These are phyloP conservation scores for Pythium coloratum DNA, from an alignment of 352 stramenopile genomes.

Conservation along the genomic window DNA sequence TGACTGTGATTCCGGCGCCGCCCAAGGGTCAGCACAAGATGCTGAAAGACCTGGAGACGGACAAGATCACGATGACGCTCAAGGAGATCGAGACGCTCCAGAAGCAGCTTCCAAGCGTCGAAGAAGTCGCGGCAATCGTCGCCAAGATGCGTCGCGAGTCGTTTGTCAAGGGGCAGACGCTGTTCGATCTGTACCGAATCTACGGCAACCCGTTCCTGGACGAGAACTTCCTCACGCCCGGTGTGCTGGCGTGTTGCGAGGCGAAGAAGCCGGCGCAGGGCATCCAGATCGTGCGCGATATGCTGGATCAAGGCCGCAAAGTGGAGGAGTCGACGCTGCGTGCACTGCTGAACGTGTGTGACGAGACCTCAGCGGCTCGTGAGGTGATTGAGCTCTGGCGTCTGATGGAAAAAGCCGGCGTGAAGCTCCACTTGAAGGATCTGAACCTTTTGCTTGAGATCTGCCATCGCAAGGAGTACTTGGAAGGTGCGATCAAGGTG, in stretches of 20 bases:
- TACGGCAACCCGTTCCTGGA: conserved; percentile 84
- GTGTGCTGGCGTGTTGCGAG: conserved; percentile 77
- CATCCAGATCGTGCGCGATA: conserved; percentile 80
- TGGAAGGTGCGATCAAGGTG: conserved; percentile 77
- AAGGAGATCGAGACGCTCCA: conserved; percentile 73
- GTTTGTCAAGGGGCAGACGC: conserved; percentile 70
- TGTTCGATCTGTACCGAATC: conserved; percentile 87
- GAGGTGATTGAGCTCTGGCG: conserved; percentile 72
- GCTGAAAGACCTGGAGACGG: conserved; percentile 41
- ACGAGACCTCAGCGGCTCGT: conserved; percentile 59
- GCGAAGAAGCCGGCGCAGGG: conserved; percentile 70
- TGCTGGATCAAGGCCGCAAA: conserved; percentile 84
- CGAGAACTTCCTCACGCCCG: conserved; percentile 77
- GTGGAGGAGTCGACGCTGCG: conserved; percentile 74
- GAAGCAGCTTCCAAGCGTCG: conserved; percentile 68
- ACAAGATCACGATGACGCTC: conserved; percentile 75
- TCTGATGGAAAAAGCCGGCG: conserved; percentile 63
- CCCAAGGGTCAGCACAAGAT: conserved; percentile 20
- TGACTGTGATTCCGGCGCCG: neutral
- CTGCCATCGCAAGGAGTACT: conserved; percentile 74
- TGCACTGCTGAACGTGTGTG: conserved; percentile 69
- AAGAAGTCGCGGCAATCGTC: conserved; percentile 62
- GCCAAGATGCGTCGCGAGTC: conserved; percentile 63
- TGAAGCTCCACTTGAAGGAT: conserved; percentile 55
- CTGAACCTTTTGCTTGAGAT: conserved; percentile 76